Evolutionary conservation across 2,329 filamentous ascomycete genomes (phyloP).

Genomic region (Alternaria burnsii): DNA sequence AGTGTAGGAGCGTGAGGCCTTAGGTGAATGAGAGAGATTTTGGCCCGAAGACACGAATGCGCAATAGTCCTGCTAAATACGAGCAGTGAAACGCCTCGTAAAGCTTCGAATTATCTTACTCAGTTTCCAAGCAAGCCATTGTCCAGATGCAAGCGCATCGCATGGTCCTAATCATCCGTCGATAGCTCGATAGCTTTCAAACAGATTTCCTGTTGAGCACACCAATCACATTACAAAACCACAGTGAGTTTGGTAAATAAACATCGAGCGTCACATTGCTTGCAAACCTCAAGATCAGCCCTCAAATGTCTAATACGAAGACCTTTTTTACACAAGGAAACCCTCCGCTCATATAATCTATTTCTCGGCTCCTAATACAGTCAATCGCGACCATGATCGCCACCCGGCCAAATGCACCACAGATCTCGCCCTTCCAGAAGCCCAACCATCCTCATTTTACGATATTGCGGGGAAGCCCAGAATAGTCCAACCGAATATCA

Average conservation of each 20-base stretch:
- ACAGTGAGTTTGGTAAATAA: not conserved
- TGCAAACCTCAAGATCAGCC: not conserved
- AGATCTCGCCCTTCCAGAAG: conserved; percentile 19
- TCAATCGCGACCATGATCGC: not conserved
- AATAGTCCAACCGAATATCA: conserved; percentile 9
- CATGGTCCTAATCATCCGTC: not conserved
- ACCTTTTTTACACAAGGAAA: not conserved
- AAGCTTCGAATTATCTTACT: not conserved
- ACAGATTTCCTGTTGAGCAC: not conserved
- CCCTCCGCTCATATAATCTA: not conserved
- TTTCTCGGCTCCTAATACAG: not conserved
- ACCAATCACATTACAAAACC: not conserved
- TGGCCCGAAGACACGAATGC: too few relatives aligned
- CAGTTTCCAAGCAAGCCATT: not conserved
- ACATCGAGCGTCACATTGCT: not conserved
- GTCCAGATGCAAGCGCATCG: not conserved
- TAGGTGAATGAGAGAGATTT: not conserved
- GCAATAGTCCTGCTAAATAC: not conserved
- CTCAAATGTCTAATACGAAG: not conserved
- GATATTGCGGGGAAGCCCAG: conserved; percentile 23
- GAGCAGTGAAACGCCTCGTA: not conserved
- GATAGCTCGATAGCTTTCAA: not conserved
- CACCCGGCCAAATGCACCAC: conserved; percentile 12
- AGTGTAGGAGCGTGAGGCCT: not conserved
- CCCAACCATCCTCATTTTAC: not conserved